Base-by-base conservation (phyloP, 202 grass and related monocot genomes). In the Brachypodium distachyon region DNA sequence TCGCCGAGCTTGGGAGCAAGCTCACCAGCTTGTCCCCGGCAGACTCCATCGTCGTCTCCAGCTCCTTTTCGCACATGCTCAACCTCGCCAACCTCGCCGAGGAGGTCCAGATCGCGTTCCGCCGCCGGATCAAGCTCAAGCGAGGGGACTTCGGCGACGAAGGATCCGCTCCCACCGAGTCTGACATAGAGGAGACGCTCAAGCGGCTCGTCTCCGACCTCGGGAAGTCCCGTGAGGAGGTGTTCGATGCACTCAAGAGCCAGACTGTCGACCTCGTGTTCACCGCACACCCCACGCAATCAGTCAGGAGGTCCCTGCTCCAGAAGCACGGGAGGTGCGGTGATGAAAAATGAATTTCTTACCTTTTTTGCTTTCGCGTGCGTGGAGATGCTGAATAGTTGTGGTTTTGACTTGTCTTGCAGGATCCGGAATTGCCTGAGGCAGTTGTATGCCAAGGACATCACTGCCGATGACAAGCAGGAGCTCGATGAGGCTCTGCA, bases 61-160 rank as follows among this genome's bases (percentile, higher is more conserved):
- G 92, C 55, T 99, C 96, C 32, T 99, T 99, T 74, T 99, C 96
- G 68, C 96, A 99, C 83, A 99, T 99, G 96, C 96, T 99, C 77
- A 99, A 99, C 78, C 85, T 99, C 36, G 96, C 91, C 54, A 99
- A 99, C 75, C 85, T 98, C 64, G 96, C 96, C 10, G 96, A 98
- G 87, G 96, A 95, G 80, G 96, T 98, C 51, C 96, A 98, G 87
- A 95, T 99, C 50, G 96, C 91, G 10, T 76, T 89, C 53, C 87
- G 92, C 28, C 90, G 89, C 65, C 85, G 96, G 87, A 99, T 77
- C 89, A 99, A 99, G 85, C 85, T 90, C 69, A 95, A 85, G 81
- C 91, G 93, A 4, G 87, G 96, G 36, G 92, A 93, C 79, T 95
- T 99, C 68, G 87, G 55, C 10, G 96, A 99, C 51, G 96, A 99